phyloP scores from a whole-genome alignment of 805 yeast species.

The Starmera amethionina region DNA sequence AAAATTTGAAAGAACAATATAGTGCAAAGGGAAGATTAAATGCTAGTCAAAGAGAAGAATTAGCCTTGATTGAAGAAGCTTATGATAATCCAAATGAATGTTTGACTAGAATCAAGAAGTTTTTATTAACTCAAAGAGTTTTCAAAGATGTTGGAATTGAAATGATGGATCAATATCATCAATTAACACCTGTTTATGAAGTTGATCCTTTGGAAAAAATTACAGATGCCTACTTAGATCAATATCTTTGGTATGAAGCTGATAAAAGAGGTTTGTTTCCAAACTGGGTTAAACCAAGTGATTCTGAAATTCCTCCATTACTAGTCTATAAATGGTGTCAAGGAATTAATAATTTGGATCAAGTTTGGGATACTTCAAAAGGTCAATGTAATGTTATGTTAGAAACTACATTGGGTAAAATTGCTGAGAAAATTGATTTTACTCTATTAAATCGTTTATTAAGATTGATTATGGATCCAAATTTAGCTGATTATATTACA shows the following conservation, averaged over 20 bases:
- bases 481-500: slow-evolving; percentile 89
- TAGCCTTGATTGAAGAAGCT: slow-evolving; percentile 90
- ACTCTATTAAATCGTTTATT: slow-evolving; percentile 76
- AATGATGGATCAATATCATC: slow-evolving; percentile 86
- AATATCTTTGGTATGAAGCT: slow-evolving; percentile 93
- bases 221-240: slow-evolving; percentile 93
- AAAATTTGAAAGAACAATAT: slow-evolving; percentile 73
- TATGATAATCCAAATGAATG: slow-evolving; percentile 96
- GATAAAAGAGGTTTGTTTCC: slow-evolving; percentile 84
- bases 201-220: slow-evolving; percentile 91
- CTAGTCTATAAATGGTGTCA: slow-evolving; percentile 91
- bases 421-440: slow-evolving; percentile 82
- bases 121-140: slow-evolving; percentile 77
- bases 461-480: slow-evolving; percentile 75
- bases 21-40: slow-evolving; percentile 69
- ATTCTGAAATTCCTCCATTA: slow-evolving; percentile 86
- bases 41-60: slow-evolving; percentile 82
- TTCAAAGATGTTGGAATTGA: slow-evolving; percentile 83
- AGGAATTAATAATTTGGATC: slow-evolving; percentile 69
- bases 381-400: slow-evolving; percentile 80
- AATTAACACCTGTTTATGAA: slow-evolving; percentile 75
- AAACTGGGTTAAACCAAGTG: slow-evolving; percentile 93
- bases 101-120: slow-evolving; percentile 72
- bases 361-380: slow-evolving; percentile 68
- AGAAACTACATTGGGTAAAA: slow-evolving; percentile 60